Conservation (phyloP, 345 rosid species). For the Rhodomyrtus tomentosa region DNA sequence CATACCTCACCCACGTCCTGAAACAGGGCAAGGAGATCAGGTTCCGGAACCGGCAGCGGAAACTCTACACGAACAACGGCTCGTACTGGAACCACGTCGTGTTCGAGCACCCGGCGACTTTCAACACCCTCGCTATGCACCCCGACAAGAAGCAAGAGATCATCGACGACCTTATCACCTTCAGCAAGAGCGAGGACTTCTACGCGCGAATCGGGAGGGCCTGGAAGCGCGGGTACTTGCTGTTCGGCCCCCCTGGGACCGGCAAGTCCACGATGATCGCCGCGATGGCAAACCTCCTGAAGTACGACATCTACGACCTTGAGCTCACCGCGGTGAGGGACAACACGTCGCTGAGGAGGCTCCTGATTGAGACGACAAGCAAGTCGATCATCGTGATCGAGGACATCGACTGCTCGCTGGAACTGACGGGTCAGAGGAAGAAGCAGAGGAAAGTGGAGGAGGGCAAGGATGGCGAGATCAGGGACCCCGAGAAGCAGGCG, state of each 20-base stretch:
- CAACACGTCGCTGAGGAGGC: slow-evolving; percentile 12
- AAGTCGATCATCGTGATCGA: slow-evolving; percentile 19
- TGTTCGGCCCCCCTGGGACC: slow-evolving; percentile 9
- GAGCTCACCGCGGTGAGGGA: slow-evolving; percentile 16
- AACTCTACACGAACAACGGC: slow-evolving; percentile 1
- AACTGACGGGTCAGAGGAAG: slow-evolving; percentile 14
- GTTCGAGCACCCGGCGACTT: slow-evolving; percentile 13
- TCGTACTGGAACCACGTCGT: slow-evolving; percentile 2
- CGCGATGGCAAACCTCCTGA: slow-evolving; percentile 10
- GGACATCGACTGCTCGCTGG: slow-evolving; percentile 18
- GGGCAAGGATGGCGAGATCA: background rate
- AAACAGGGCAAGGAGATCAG: slow-evolving; percentile 1
- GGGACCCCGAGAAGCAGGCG: background rate
- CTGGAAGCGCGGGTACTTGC: slow-evolving; percentile 10
- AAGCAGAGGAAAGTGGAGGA: background rate
- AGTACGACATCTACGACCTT: slow-evolving; percentile 8
- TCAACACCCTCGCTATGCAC: slow-evolving; percentile 9
- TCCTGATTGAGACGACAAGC: slow-evolving; percentile 9
- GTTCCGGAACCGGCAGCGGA: slow-evolving; percentile 3
- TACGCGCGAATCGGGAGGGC: slow-evolving; percentile 9
- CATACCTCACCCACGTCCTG: background rate
- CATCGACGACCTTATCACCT: slow-evolving; percentile 3
- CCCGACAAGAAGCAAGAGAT: slow-evolving; percentile 5
- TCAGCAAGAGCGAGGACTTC: slow-evolving; percentile 5
- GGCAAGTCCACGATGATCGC: slow-evolving; percentile 21